phyloP scores from a whole-genome alignment of 176 grass and related monocot genomes.

The Calamus simplicifolius region DNA sequence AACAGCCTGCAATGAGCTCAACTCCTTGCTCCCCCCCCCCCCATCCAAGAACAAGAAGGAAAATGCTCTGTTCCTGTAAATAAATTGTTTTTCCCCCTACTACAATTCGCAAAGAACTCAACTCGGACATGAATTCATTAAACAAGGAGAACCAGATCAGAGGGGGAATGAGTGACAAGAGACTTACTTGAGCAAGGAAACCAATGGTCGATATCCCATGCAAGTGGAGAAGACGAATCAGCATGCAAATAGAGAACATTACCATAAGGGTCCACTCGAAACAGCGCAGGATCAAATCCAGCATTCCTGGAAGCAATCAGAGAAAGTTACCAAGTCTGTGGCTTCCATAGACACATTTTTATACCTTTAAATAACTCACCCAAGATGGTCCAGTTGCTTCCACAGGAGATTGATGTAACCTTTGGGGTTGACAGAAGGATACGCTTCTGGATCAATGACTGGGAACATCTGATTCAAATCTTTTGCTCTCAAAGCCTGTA shows the following conservation, averaged over 20 bases:
- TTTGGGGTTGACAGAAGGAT: conserved; percentile 52
- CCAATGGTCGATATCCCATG: conserved; percentile 86
- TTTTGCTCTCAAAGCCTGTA: conserved; percentile 66
- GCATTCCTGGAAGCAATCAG: conserved; percentile 52
- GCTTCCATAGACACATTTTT: not conserved
- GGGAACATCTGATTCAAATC: conserved; percentile 83
- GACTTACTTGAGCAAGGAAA: conserved; percentile 70
- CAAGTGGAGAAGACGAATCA: conserved; percentile 73
- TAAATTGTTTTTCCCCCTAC: conserved; percentile 60
- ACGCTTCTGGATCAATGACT: conserved; percentile 54
- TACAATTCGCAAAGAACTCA: conserved; percentile 18
- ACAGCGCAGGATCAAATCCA: conserved; percentile 85
- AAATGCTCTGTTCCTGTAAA: conserved; percentile 75
- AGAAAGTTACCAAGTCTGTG: not conserved
- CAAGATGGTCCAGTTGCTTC: conserved; percentile 96
- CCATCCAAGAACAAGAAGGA: conserved; percentile 72
- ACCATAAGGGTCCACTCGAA: conserved; percentile 72
- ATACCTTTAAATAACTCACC: conserved; percentile 21
- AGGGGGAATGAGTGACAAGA: not conserved
- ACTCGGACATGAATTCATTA: too few species aligned
- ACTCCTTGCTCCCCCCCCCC: conserved; percentile 59
- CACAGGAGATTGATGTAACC: conserved; percentile 86
- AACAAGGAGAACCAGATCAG: too few species aligned
- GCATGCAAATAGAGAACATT: conserved; percentile 91
- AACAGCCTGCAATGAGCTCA: conserved; percentile 52